Evolutionary conservation across 2,329 filamentous ascomycete species (phyloP), one percentile per base, ranked within the genome.

Genomic region (Monilinia polystroma): DNA sequence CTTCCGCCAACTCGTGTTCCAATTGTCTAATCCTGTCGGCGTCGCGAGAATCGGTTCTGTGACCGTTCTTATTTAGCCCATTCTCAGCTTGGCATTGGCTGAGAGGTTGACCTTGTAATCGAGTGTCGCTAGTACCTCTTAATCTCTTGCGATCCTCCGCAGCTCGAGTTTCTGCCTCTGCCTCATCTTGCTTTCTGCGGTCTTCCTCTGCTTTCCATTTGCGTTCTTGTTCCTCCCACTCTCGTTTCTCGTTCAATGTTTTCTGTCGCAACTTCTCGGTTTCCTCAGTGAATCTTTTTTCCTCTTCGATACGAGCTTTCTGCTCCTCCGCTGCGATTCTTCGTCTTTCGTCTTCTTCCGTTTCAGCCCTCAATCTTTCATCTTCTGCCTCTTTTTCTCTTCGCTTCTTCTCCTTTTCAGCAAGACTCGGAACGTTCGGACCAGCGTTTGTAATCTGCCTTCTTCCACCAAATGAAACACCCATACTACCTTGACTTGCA

Each of bases 401-500:
- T 57, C 85, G 80, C 67, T 76, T 78, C 54, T 90, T 90, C 78
- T 97, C 91, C 79, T 96, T 97, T 73, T 97, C 93, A 3, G 89
- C 90, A 70, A 93, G 73, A 75, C 83, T 94, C 1, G 93, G 93
- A 12, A 98, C 92, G 56, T 85, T 78, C 6, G 95, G 95, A 43
- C 87, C 84, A 18, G 92, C 86, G 73, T 85, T 92, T 11, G 93
- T 98, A 76, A 99, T 98, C 79, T 99, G 95, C 68, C 95, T 87
- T 73, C 93, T 87, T 23, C 89, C 92, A 66, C 95, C 95, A 78
- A 98, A 98, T 14, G 91, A 87, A 72, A 99, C 92, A 23, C 95
- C 95, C 69, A 97, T 87, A 73, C 96, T 98, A 3, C 92, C 94
- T 77, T 99, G 95, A 75, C 92, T 97, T 35, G 95, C 95, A 59